Base-by-base conservation (phyloP, 1,139 yeast genomes). In the Yamadazyma membranifaciens region DNA sequence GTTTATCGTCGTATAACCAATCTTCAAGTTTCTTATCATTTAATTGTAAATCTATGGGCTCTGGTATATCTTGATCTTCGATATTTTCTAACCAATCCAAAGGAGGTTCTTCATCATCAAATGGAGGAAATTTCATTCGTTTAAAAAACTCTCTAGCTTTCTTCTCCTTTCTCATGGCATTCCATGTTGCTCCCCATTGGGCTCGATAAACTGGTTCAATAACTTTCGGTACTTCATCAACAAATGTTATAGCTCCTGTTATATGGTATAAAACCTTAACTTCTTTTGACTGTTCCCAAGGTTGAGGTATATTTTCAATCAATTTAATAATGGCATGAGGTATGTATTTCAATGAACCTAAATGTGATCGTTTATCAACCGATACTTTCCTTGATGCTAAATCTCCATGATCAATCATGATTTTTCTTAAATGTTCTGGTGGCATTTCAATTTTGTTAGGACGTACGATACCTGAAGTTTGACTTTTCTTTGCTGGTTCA, bases 21-120 rank as follows among this genome's bases (percentile, higher is more conserved):
- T 84, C 89, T 27, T 67, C 57, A 1, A 86, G 75, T 1, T 75
- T 66, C 6, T 69, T 63, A 50, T 84, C 87, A 49, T 83, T 83
- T 12, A 85, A 62, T 20, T 83, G 86, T 47, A 85, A 56, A 46
- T 73, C 78, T 25, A 91, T 78, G 0, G 92, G 74, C 28, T 84
- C 91, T 6, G 78, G 71, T 0, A 91, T 85, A 37, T 84, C 92
- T 1, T 81, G 63, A 25, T 80, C 84, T 45, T 87, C 86, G 15
- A 89, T 67, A 52, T 87, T 85, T 45, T 88, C 95, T 17, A 81
- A 57, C 83, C 89, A 92, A 46, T 84, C 81, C 33, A 91, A 60
- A 0, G 95, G 95, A 0, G 97, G 96, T 58, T 91, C 98, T 58
- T 94, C 98, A 57, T 94, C 99, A 62, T 94, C 98, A 65, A 92